Base-by-base conservation (phyloP, 345 rosid species). In the Noccaea caerulescens region DNA sequence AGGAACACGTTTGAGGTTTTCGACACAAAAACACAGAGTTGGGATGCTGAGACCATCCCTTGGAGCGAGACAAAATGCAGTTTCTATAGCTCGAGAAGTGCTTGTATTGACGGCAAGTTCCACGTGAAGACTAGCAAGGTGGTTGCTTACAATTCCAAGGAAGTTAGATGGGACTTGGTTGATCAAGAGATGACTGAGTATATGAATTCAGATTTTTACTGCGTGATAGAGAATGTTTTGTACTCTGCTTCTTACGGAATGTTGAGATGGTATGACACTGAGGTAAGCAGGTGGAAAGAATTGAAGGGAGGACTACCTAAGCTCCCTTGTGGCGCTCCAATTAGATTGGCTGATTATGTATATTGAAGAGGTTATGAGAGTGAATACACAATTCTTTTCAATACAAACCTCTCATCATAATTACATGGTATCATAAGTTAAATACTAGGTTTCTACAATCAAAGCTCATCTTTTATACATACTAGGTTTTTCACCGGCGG, bases 201-300 rank as follows among this genome's bases (percentile, higher is more conserved):
- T 18, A 80, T 88, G 41, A 0, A 0, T 25, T 4, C 16, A 0
- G 3, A 13, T 4, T 0, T 7, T 43, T 92, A 82, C 2, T 87
- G 89, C 30, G 93, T 80, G 56, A 77, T 90, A n/a, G 79, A 74
- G 32, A 86, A 81, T 25, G 59, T 86, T 9, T 72, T 90, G 85
- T 90, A 80, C 44, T 83, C 86, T 52, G 84, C 81, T 23, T 88
- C 80, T 72, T 77, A 72, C 72, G 96, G 93, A 61, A 81, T 76
- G 27, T 86, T 90, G 13, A 76, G 80, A 60, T 90, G 96, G 16
- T 84, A 80, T 30, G 88, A 84, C 61, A 55, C 41, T 54, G 63
- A 53, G 46, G 71, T 20, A 25, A 77, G 73, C 30, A 42, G 3
- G 38, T 90, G 93, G 96, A 83, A 62, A 81, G 77, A 77, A 54